Evolutionary conservation across 139 green algal genomes (phyloP).

Genomic region (Tetradesmus lagerheimii): DNA sequence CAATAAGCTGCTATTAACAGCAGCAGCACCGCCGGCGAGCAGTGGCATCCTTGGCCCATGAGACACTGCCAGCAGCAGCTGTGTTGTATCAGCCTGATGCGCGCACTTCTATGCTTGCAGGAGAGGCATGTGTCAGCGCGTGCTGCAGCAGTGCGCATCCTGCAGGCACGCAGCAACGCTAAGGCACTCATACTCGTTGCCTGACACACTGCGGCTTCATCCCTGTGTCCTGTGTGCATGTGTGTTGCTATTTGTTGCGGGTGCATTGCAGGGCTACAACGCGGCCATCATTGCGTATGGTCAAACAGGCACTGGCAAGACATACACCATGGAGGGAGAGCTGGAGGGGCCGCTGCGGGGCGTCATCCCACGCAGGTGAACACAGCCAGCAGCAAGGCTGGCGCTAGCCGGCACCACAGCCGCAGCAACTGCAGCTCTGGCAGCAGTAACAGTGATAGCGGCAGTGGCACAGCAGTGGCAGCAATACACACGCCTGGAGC

Average conservation of each 20-base stretch:
- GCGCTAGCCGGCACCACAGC: too few relatives aligned
- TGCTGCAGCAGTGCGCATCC: too few relatives aligned
- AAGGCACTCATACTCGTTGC: too few relatives aligned
- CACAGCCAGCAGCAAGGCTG: neutral
- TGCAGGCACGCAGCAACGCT: too few relatives aligned
- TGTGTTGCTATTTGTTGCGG: neutral
- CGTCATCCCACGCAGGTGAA: slow-evolving; percentile 87
- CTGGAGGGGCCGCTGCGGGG: slow-evolving; percentile 67
- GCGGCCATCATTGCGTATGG: slow-evolving; percentile 94
- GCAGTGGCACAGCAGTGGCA: neutral
- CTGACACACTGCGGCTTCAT: too few relatives aligned
- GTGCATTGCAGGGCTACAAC: slow-evolving; percentile 87
- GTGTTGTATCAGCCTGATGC: too few relatives aligned
- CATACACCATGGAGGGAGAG: slow-evolving; percentile 92
- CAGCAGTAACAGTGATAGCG: neutral
- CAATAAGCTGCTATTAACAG: neutral
- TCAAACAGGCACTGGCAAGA: slow-evolving; percentile 93
- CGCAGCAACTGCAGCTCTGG: neutral
- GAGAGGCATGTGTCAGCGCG: too few relatives aligned
- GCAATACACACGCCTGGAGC: too few relatives aligned
- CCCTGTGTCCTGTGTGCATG: too few relatives aligned
- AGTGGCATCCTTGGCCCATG: neutral
- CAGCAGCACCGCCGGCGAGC: neutral
- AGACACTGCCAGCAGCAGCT: too few relatives aligned
- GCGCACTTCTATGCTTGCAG: too few relatives aligned